Conservation (phyloP, 2,329 filamentous ascomycete species). For the Macroventuria anomochaeta region DNA sequence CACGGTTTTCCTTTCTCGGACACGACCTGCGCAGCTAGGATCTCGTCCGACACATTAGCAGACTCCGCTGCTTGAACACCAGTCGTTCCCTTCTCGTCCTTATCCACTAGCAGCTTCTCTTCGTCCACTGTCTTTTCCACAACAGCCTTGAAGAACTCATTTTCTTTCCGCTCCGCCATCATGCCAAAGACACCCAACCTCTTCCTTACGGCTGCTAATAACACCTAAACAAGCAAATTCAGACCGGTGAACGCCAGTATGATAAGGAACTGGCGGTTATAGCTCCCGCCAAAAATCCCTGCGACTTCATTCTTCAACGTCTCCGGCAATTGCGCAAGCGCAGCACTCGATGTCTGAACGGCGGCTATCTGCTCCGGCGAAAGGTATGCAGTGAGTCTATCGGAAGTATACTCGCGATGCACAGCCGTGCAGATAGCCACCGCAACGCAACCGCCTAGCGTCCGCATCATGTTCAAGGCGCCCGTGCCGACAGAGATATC, state of each 20-base stretch:
- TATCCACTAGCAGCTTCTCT: background rate
- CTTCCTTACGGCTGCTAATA: constrained; percentile 32
- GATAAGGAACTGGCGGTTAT: constrained; percentile 42
- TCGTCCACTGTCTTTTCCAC: constrained; percentile 6
- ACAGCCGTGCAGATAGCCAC: constrained; percentile 42
- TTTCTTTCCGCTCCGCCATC: constrained; percentile 28
- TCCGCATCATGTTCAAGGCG: constrained; percentile 42
- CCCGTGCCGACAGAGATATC: constrained; percentile 40
- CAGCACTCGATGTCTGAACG: constrained; percentile 27
- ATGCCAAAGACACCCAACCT: constrained; percentile 31
- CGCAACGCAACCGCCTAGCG: constrained; percentile 40
- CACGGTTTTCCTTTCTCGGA: background rate
- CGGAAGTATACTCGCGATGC: constrained; percentile 29
- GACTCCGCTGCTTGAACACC: background rate
- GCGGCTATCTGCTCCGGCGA: constrained; percentile 28
- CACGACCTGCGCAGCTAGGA: background rate
- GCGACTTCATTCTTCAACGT: constrained; percentile 25
- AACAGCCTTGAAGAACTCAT: constrained; percentile 30
- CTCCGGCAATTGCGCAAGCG: constrained; percentile 25
- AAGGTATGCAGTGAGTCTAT: constrained; percentile 28
- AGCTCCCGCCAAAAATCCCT: constrained; percentile 38
- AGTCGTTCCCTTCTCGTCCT: background rate
- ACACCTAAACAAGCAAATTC: constrained; percentile 32
- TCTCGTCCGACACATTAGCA: background rate
- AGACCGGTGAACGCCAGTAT: constrained; percentile 35